These are phyloP conservation scores for Nemania abortiva DNA, from an alignment of 2,329 filamentous ascomycete species.

Conservation along the genomic window DNA sequence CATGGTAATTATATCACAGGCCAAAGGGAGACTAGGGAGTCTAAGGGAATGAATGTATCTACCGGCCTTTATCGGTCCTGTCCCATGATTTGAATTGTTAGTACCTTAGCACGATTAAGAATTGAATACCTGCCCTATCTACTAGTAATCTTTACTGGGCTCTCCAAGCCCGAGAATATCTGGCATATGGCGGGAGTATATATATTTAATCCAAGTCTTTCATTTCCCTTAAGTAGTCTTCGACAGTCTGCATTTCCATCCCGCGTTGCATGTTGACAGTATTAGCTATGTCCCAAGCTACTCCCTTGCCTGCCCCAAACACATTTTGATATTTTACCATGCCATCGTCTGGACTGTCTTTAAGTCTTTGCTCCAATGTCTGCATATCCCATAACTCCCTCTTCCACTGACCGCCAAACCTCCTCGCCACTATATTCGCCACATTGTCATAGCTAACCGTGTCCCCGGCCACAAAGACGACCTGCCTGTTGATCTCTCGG, in stretches of 20 bases:
- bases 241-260: conserved; percentile 56
- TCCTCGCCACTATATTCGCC: conserved; percentile 60
- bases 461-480: conserved; percentile 66
- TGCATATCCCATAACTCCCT: conserved; percentile 59
- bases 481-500: conserved; percentile 47
- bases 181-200: too few relatives aligned
- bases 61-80: too few relatives aligned
- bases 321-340: conserved; percentile 67
- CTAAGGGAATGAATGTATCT: too few relatives aligned
- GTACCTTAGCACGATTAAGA: too few relatives aligned
- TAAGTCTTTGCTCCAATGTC: conserved; percentile 56
- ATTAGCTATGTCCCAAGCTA: conserved; percentile 62
- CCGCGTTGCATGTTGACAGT: conserved; percentile 62
- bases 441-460: conserved; percentile 64
- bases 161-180: too few relatives aligned
- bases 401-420: conserved; percentile 56
- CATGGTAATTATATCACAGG: too few relatives aligned
- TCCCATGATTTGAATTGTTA: too few relatives aligned
- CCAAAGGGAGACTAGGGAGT: too few relatives aligned
- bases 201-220: conserved; percentile 6
- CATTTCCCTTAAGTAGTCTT: conserved; percentile 52
- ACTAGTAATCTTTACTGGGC: too few relatives aligned
- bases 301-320: conserved; percentile 64
- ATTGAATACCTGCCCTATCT: too few relatives aligned
- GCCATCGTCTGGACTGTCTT: conserved; percentile 58